Evolutionary conservation across 805 yeast genomes (phyloP).

Genomic region (Saturnispora diversa): DNA sequence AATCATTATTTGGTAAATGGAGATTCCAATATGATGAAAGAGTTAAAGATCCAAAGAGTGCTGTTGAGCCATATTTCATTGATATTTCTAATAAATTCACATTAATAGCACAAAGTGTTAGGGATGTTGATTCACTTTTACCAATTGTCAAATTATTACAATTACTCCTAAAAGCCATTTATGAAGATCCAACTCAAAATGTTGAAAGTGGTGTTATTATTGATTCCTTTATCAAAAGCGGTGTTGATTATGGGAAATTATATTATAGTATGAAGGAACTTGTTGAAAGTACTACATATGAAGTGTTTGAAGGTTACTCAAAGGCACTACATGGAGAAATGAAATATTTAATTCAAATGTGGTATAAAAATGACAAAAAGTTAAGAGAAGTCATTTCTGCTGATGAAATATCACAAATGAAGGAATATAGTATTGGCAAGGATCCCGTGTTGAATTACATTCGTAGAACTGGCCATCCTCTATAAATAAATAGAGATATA

Average conservation of each 20-base stretch:
- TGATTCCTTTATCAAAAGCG: conserved; percentile 55
- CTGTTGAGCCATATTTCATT: conserved; percentile 33
- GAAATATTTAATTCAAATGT: conserved; percentile 52
- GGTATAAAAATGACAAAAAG: conserved; percentile 61
- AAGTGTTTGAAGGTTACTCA: conserved; percentile 40
- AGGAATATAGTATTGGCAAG: conserved; percentile 38
- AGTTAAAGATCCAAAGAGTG: conserved; percentile 12
- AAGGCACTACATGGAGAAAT: conserved; percentile 42
- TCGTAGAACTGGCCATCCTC: conserved; percentile 32
- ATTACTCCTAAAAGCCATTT: conserved; percentile 49
- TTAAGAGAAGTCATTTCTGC: conserved; percentile 48
- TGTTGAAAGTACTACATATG: conserved; percentile 51
- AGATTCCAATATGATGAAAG: conserved; percentile 26
- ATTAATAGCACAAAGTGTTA: conserved; percentile 49
- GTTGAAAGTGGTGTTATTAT: conserved; percentile 43
- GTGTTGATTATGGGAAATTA: conserved; percentile 55
- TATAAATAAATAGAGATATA: too few relatives aligned
- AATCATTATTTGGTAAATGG: conserved; percentile 52
- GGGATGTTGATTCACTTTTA: conserved; percentile 68
- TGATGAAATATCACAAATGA: conserved; percentile 38
- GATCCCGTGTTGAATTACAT: conserved; percentile 54
- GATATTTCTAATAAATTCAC: conserved; percentile 34
- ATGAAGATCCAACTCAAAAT: conserved; percentile 18
- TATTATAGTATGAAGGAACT: conserved; percentile 57
- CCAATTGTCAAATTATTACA: conserved; percentile 68